These are phyloP conservation scores for Forsythia suspensa DNA, from an alignment of 257 asterid genomes.

Conservation along the genomic window DNA sequence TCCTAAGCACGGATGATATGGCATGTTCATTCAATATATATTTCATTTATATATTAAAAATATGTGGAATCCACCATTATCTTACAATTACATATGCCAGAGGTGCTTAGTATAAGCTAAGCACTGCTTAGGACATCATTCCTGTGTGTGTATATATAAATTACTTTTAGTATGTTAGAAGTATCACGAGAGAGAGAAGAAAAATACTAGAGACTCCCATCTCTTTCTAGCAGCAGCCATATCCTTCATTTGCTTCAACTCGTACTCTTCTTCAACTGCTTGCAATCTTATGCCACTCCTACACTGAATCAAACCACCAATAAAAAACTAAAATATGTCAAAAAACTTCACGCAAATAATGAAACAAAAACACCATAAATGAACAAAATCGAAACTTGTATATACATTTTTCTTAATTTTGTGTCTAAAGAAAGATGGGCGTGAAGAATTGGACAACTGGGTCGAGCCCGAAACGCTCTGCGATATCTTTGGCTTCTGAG, in stretches of 20 bases:
- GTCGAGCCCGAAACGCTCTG: slow-evolving; percentile 34
- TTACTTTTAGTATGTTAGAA: not conserved
- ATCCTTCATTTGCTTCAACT: slow-evolving; percentile 89
- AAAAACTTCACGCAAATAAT: not conserved
- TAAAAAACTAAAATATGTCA: slow-evolving; percentile 22
- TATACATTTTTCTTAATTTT: slow-evolving; percentile 39
- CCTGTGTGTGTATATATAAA: not conserved
- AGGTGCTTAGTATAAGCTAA: too few relatives aligned
- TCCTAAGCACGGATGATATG: too few relatives aligned
- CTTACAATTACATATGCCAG: too few relatives aligned
- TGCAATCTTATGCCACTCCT: slow-evolving; percentile 60
- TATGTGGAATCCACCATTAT: too few relatives aligned
- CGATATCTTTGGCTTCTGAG: slow-evolving; percentile 34
- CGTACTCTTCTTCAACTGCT: slow-evolving; percentile 81
- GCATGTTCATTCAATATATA: too few relatives aligned
- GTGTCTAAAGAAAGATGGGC: slow-evolving; percentile 30
- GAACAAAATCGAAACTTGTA: not conserved
- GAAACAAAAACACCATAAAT: not conserved
- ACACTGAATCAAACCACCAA: slow-evolving; percentile 37
- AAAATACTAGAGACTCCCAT: slow-evolving; percentile 93
- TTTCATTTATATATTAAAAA: too few relatives aligned
- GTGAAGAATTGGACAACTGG: slow-evolving; percentile 26
- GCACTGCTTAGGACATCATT: too few relatives aligned
- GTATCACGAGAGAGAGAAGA: not conserved
- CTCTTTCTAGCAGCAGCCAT: slow-evolving; percentile 97